phyloP scores from a whole-genome alignment of 768 basidiomycete genomes.

The Calocera viscosa region DNA sequence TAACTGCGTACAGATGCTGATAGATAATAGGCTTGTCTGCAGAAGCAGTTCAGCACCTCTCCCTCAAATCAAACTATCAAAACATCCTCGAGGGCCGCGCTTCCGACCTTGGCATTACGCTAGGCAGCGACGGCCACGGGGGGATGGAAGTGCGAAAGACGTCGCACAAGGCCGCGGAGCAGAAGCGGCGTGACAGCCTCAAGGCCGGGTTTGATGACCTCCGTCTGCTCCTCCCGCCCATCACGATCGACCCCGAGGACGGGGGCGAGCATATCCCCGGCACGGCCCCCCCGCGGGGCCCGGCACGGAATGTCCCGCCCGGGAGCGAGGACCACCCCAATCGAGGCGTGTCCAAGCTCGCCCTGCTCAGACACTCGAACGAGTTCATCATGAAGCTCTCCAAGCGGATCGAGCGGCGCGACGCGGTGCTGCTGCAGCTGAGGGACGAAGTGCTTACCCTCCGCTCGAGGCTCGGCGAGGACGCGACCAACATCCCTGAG shows the following conservation, averaged over 20 bases:
- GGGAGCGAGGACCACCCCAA: constrained; percentile 84
- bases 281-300: constrained; percentile 76
- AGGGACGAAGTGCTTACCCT: constrained; percentile 54
- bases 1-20: neutral
- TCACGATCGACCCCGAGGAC: constrained; percentile 55
- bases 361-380: constrained; percentile 81
- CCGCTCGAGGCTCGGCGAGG: constrained; percentile 23
- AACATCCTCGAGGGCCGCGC: constrained; percentile 17
- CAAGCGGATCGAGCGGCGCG: constrained; percentile 62
- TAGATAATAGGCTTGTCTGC: constrained; percentile 12
- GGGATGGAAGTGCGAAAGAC: constrained; percentile 41
- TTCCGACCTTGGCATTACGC: constrained; percentile 8
- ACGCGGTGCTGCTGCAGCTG: constrained; percentile 59
- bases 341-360: constrained; percentile 85
- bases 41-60: constrained; percentile 18
- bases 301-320: constrained; percentile 43
- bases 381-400: constrained; percentile 72
- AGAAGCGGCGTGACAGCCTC: constrained; percentile 90
- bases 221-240: constrained; percentile 71
- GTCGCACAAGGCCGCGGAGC: constrained; percentile 92
- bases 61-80: constrained; percentile 18
- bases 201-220: constrained; percentile 88
- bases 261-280: constrained; percentile 73
- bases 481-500: constrained; percentile 14
- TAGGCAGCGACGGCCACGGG: neutral